phyloP scores from a whole-genome alignment of 163 green algal genomes.

The Chlamydomonas reinhardtii region DNA sequence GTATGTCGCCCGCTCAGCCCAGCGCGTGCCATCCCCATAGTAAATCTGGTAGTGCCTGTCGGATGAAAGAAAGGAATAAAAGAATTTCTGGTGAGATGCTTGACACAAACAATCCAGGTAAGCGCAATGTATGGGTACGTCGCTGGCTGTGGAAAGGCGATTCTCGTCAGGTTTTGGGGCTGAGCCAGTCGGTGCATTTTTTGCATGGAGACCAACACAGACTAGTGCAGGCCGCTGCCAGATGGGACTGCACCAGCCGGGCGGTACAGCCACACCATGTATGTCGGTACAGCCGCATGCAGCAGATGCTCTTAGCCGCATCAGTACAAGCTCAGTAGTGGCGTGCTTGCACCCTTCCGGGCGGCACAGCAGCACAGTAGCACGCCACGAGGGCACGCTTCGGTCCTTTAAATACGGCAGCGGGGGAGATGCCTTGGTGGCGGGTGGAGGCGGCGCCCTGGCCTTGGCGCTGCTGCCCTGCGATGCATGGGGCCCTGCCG shows the following conservation, averaged over 20 bases:
- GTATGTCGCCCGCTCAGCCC: neutral
- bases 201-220: too few relatives aligned
- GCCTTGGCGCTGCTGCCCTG: too few relatives aligned
- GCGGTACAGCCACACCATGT: too few relatives aligned
- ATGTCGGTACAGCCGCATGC: too few relatives aligned
- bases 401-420: neutral
- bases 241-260: too few relatives aligned
- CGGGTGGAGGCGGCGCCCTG: neutral
- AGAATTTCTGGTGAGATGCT: neutral
- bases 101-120: neutral
- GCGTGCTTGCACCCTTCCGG: too few relatives aligned
- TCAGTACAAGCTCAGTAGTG: too few relatives aligned
- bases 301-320: too few relatives aligned
- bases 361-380: neutral
- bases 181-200: too few relatives aligned
- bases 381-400: neutral
- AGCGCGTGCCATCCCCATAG: neutral
- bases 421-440: neutral
- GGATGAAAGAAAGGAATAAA: neutral
- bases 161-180: neutral
- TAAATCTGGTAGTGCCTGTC: neutral
- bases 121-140: neutral
- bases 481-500: too few relatives aligned
- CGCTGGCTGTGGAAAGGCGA: too few relatives aligned
- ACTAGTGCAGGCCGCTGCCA: too few relatives aligned